A percentile compares a stretch with the other conserved stretches of the same genome.
Conservation (phyloP, 768 basidiomycete species). For the Hygrocybe coccinea region DNA sequence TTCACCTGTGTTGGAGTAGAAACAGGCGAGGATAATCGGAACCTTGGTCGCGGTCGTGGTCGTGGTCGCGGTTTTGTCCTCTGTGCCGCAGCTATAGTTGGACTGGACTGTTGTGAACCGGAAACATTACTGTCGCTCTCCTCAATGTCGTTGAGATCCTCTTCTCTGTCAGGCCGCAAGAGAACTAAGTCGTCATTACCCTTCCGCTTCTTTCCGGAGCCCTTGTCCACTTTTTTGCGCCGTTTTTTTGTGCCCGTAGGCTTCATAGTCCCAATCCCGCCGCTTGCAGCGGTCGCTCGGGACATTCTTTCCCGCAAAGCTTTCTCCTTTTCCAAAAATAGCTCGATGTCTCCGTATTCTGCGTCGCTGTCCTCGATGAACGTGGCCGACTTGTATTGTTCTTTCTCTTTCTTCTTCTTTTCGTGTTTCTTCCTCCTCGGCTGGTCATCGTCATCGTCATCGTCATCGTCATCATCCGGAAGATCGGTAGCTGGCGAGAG, state of each 20-base stretch:
- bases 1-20: background rate
- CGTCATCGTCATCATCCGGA: too few species aligned
- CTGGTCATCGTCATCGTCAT: conserved; percentile 35
- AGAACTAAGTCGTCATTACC: conserved; percentile 20
- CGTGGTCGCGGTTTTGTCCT: conserved; percentile 21
- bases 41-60: conserved; percentile 41
- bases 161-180: conserved; percentile 14
- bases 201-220: conserved; percentile 32
- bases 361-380: conserved; percentile 90
- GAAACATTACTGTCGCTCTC: conserved; percentile 25
- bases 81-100: background rate
- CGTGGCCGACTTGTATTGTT: conserved; percentile 77
- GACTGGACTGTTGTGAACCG: conserved; percentile 17
- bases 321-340: conserved; percentile 76
- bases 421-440: conserved; percentile 57
- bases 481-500: conserved; percentile 48
- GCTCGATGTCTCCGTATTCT: conserved; percentile 74
- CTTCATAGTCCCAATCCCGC: conserved; percentile 49
- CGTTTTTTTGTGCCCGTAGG: conserved; percentile 46
- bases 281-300: conserved; percentile 40
- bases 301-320: conserved; percentile 51
- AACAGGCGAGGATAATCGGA: conserved; percentile 15
- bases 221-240: conserved; percentile 37
- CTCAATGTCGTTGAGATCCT: conserved; percentile 18
- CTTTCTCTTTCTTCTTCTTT: conserved; percentile 55